phyloP scores from a whole-genome alignment of 495 filamentous ascomycete species.

The Lasiosphaeris hirsuta region DNA sequence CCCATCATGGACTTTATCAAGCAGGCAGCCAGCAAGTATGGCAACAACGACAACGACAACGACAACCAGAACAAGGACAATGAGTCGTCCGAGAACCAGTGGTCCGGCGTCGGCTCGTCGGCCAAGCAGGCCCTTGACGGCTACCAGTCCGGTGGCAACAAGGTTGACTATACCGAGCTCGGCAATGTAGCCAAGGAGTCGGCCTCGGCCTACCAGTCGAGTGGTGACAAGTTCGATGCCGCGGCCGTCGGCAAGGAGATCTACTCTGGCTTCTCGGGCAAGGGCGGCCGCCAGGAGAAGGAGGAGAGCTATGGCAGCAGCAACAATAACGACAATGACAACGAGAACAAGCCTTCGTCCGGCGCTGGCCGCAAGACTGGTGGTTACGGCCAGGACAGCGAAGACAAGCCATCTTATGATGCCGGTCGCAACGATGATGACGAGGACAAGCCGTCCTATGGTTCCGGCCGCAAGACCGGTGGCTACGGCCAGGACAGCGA shows the following conservation, averaged over 20 bases:
- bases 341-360: not conserved
- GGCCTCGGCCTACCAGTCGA: conserved; percentile 9
- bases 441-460: not conserved
- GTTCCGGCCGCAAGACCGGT: not conserved
- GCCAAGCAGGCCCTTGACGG: conserved; percentile 16
- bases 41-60: conserved; percentile 5
- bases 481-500: not conserved
- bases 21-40: conserved; percentile 1
- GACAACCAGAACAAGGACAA: not conserved
- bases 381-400: not conserved
- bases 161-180: conserved; percentile 16
- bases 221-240: conserved; percentile 13
- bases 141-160: conserved; percentile 3
- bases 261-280: conserved; percentile 1
- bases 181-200: conserved; percentile 19
- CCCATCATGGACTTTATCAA: conserved; percentile 14
- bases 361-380: not conserved
- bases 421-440: not conserved
- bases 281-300: not conserved
- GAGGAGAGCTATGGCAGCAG: not conserved
- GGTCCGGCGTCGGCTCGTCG: conserved; percentile 13
- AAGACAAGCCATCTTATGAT: not conserved
- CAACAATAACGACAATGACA: conserved; percentile 2
- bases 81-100: not conserved
- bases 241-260: conserved; percentile 14